These are phyloP conservation scores for Monosporozyma aquatica DNA, from an alignment of 805 yeast species.

Conservation along the genomic window DNA sequence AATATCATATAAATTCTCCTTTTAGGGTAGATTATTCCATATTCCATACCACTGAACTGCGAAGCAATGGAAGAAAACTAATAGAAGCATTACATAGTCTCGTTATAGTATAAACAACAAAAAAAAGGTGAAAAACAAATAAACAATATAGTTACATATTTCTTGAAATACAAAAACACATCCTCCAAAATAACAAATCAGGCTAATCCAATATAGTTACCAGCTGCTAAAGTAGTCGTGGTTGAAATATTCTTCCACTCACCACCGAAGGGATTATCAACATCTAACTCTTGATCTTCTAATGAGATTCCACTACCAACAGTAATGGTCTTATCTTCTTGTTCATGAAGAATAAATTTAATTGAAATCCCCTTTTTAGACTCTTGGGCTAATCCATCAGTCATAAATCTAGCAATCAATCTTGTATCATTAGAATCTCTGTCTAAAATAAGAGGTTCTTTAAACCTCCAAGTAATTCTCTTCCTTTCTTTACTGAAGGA, in stretches of 20 bases:
- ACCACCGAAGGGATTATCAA: constrained; percentile 34
- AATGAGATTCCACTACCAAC: constrained; percentile 38
- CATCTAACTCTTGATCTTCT: constrained; percentile 29
- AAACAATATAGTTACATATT: constrained; percentile 1
- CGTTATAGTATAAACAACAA: no score
- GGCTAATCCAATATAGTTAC: constrained; percentile 31
- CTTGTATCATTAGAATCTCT: constrained; percentile 44
- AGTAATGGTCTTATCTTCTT: constrained; percentile 30
- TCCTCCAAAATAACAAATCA: no score
- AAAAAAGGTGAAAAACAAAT: no score
- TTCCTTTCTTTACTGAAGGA: constrained; percentile 78
- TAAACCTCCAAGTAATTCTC: constrained; percentile 79
- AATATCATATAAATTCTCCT: no score
- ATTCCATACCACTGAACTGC: no score
- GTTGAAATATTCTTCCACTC: constrained; percentile 30
- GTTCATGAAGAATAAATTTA: constrained; percentile 42
- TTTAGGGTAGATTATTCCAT: no score
- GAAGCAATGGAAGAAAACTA: not conserved
- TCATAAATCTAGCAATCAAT: constrained; percentile 78
- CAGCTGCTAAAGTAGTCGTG: constrained; percentile 31
- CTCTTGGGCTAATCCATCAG: constrained; percentile 64
- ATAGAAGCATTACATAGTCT: not conserved
- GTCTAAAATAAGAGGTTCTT: constrained; percentile 33
- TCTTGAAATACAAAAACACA: no score
- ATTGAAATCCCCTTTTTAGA: constrained; percentile 65